These are phyloP conservation scores for Jacaranda copaia DNA, from an alignment of 257 asterid genomes.

Conservation along the genomic window DNA sequence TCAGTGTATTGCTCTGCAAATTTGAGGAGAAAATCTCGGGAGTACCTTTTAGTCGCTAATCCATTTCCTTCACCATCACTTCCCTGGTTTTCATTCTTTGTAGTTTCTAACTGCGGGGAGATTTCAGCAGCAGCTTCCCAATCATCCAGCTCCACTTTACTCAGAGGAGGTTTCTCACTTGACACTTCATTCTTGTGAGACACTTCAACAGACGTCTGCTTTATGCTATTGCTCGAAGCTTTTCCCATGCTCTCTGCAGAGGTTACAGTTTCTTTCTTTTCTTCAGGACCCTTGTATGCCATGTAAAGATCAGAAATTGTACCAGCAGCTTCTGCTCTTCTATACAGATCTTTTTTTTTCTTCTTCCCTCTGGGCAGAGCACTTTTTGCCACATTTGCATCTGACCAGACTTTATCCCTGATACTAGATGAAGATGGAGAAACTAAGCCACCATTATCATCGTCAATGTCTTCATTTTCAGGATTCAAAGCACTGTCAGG, in stretches of 20 bases:
- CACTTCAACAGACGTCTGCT: conserved; percentile 43
- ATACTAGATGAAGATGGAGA: conserved; percentile 40
- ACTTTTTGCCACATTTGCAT: conserved; percentile 54
- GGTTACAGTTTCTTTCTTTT: conserved; percentile 60
- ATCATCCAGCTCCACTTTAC: conserved; percentile 84
- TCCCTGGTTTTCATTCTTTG: conserved; percentile 45
- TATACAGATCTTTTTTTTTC: conserved; percentile 56
- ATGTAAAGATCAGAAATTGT: conserved; percentile 83
- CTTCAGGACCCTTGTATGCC: conserved; percentile 95
- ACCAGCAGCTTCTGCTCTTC: conserved; percentile 83
- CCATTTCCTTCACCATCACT: conserved; percentile 53
- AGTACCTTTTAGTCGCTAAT: conserved; percentile 61
- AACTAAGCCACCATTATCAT: conserved; percentile 32
- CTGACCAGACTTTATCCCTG: conserved; percentile 63
- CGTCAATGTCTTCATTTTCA: conserved; percentile 48
- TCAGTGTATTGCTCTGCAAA: conserved; percentile 66
- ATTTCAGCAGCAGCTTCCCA: conserved; percentile 98
- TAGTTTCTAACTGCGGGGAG: conserved; percentile 67
- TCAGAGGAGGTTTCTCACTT: conserved; percentile 47
- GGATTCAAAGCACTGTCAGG: conserved; percentile 43
- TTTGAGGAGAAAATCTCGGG: conserved; percentile 87
- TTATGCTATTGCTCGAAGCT: conserved; percentile 38
- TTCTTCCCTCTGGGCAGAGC: conserved; percentile 49
- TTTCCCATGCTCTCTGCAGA: conserved; percentile 47
- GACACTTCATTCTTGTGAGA: conserved; percentile 45